Evolutionary conservation across 2,329 filamentous ascomycete species (phyloP).

Genomic region (Elsinoe fawcettii): DNA sequence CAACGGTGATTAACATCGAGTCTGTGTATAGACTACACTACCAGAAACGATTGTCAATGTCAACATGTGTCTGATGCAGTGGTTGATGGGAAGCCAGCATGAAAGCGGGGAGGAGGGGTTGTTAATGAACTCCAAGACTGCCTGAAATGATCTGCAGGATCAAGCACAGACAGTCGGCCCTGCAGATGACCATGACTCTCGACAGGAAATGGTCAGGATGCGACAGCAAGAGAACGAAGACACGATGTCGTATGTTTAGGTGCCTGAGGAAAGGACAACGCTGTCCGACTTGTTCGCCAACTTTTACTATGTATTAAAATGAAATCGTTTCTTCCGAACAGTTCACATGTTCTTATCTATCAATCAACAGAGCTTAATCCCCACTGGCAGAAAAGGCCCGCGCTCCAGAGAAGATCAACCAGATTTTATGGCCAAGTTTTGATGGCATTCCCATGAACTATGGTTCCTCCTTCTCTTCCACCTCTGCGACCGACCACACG

Average conservation of each 20-base stretch:
- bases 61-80: not conserved
- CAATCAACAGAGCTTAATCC: not conserved
- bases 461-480: not conserved
- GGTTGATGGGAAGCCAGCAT: not conserved
- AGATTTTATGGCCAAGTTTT: not conserved
- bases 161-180: no score
- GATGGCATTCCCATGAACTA: not conserved
- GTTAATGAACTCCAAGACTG: not conserved
- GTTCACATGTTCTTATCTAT: not conserved
- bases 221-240: not conserved
- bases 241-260: no score
- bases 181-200: not conserved
- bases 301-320: not conserved
- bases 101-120: not conserved
- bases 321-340: not conserved
- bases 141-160: not conserved
- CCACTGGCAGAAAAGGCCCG: not conserved
- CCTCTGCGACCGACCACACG: not conserved
- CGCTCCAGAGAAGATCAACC: not conserved
- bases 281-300: not conserved
- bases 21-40: no score
- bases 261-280: no score
- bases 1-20: no score
- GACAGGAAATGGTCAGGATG: not conserved
- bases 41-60: not conserved